Base-by-base conservation (phyloP, 345 rosid species). In the Pugionium dolabratum region DNA sequence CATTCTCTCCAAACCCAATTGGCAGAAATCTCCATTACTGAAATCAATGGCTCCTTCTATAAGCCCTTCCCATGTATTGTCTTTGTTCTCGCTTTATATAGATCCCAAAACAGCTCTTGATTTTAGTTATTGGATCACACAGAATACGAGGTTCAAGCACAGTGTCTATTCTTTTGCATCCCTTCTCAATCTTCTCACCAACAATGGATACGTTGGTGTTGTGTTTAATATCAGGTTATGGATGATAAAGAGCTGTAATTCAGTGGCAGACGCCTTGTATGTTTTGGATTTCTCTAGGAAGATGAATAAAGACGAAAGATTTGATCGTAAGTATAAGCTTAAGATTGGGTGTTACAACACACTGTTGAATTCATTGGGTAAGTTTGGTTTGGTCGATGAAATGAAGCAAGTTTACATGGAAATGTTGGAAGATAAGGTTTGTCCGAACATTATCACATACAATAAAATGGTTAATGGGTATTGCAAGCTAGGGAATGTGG, bases 401-500 rank as follows among this genome's bases (percentile, higher is more conserved):
- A 85, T 89, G 89, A 79, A 74, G 81, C 32, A 78, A 18, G 74
- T 89, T 58, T 83, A 69, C 63, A 7, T 8, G 6, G 89, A 82
- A 26, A 83, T 86, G 90, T 36, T 80, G 60, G 70, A 64, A 35
- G 80, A 75, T 25, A 70, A 78, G 79, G 69, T 89, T 59, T 39
- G 34, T 10, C 96, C 91, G 0, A 79, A 85, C 66, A 77, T 85
- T 4, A 72, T 71, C 59, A 86, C 96, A 0, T 83, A 83, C 30
- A 89, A 89, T 64, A 85, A 89, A 3, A 82, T 89, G 93, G 83
- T 89, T 33, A 85, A 82, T 71, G 96, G 67, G 28, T 86, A 78
- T 77, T 86, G 93, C 45, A 83, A 84, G 78, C 1, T 83, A 25
- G 93, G 90, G 36, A 82, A 89, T 77, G 72, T 89, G 27, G 83